Base-by-base conservation (phyloP, 2,329 filamentous ascomycete species). In the Ophiosphaerella korrae region DNA sequence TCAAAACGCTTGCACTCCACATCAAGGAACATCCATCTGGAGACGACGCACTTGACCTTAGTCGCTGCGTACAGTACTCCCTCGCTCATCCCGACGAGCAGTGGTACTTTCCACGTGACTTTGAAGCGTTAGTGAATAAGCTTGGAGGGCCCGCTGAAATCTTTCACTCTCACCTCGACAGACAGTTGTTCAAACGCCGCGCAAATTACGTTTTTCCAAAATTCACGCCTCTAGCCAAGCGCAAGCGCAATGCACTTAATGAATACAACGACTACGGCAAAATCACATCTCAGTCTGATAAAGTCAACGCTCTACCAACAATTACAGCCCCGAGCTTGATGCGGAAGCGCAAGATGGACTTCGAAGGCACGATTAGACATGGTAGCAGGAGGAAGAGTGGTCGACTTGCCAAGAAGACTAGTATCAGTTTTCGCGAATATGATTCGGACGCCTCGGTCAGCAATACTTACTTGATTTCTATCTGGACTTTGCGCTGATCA, bases 91-190 rank as follows among this genome's bases (percentile, higher is more conserved):
- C 45, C 5, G 36, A 64, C 1, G 63, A 69, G 36, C 23, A 50
- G 7, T 71, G 66, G 65, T 35, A 52, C 2, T 71, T 64, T 13
- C 68, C 66, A 2, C 46, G 35, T 0, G 63, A 71, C 18, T 70
- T 62, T 31, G 38, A 41, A 1, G 18, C 37, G 1, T 45, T 71
- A 18, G 44, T 68, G 16, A 42, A 54, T 33, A 55, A 60, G 37
- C 52, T 64, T 24, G 62, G 62, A 1, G 62, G 61, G 2, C 55
- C 56, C 1, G 29, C 29, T 2, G 13, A 29, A 3, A 47, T 63
- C 32, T 61, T 52, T 38, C 39, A 43, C 52, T 38, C 33, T 55
- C 62, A 63, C 53, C 44, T 48, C 12, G 62, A 65, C 36, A 44
- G 41, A 8, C 55, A 63, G 33, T 45, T 55, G 8, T 63, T 65